A percentile compares a stretch with the other conserved stretches of the same genome.
These are phyloP conservation scores for Ensete glaucum DNA, from an alignment of 176 grass and related monocot species.

Conservation along the genomic window DNA sequence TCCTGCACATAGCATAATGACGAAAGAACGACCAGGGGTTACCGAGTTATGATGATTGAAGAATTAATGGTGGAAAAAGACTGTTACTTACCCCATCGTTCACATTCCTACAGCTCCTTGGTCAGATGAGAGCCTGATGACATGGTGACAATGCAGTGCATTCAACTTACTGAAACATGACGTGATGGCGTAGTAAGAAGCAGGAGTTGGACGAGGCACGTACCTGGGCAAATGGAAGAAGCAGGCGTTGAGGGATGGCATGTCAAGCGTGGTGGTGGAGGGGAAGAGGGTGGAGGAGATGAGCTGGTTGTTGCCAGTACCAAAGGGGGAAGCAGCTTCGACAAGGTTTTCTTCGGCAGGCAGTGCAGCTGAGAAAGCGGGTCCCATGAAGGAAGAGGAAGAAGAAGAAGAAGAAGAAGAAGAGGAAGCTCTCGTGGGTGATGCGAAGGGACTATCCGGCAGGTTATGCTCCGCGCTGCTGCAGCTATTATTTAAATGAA, in stretches of 20 bases:
- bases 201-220: constrained; percentile 45
- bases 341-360: constrained; percentile 3
- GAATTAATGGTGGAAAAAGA: background rate
- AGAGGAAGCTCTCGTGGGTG: constrained; percentile 46
- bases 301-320: constrained; percentile 24
- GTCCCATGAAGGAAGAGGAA: background rate
- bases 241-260: constrained; percentile 54
- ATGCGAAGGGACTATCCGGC: constrained; percentile 75
- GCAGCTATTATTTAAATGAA: constrained; percentile 10
- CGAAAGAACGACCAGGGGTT: background rate
- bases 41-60: constrained; percentile 9
- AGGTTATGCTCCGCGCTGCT: constrained; percentile 61
- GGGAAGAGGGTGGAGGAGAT: constrained; percentile 47
- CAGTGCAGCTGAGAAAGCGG: constrained; percentile 4
- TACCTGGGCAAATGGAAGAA: constrained; percentile 49
- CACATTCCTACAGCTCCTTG: constrained; percentile 77
- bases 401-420: background rate
- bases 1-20: constrained; percentile 1
- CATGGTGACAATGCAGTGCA: background rate
- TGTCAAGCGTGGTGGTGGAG: constrained; percentile 38
- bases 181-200: background rate
- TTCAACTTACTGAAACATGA: background rate
- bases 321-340: constrained; percentile 7
- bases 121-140: constrained; percentile 55
- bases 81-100: constrained; percentile 53